Conservation (phyloP, 176 grass and related monocot species). For the Avena sativa region DNA sequence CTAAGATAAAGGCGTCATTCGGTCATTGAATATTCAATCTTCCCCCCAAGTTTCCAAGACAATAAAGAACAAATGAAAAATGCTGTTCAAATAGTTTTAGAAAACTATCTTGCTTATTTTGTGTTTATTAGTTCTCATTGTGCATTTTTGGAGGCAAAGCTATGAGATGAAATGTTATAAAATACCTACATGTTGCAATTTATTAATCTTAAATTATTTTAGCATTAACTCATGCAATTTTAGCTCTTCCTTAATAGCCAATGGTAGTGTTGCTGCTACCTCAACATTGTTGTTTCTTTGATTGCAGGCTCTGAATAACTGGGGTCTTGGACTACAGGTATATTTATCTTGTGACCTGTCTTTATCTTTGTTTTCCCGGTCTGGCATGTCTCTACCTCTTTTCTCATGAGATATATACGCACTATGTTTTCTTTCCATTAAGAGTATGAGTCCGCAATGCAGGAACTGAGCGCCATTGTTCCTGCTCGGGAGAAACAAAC, state of each 20-base stretch:
- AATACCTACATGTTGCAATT: slow-evolving; percentile 26
- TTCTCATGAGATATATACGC: slow-evolving; percentile 27
- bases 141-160: slow-evolving; percentile 1
- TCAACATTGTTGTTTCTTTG: slow-evolving; percentile 34
- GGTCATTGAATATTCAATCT: background rate
- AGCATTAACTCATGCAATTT: background rate
- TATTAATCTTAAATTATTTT: slow-evolving; percentile 6
- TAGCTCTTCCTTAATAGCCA: slow-evolving; percentile 2
- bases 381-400: slow-evolving; percentile 30
- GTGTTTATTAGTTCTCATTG: background rate
- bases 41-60: slow-evolving; percentile 19
- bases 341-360: slow-evolving; percentile 29
- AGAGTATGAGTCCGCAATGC: slow-evolving; percentile 49
- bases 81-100: background rate
- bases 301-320: slow-evolving; percentile 96
- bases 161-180: slow-evolving; percentile 24
- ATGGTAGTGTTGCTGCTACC: slow-evolving; percentile 28
- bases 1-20: slow-evolving; percentile 6
- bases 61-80: background rate
- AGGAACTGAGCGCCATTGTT: slow-evolving; percentile 98
- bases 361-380: slow-evolving; percentile 20
- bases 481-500: slow-evolving; percentile 90
- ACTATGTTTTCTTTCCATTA: slow-evolving; percentile 37
- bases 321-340: slow-evolving; percentile 99
- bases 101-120: background rate